Percentiles rank a stretch among this genome's conserved stretches.
phyloP scores from a whole-genome alignment of 176 grass and related monocot genomes.

The Puya raimondii region DNA sequence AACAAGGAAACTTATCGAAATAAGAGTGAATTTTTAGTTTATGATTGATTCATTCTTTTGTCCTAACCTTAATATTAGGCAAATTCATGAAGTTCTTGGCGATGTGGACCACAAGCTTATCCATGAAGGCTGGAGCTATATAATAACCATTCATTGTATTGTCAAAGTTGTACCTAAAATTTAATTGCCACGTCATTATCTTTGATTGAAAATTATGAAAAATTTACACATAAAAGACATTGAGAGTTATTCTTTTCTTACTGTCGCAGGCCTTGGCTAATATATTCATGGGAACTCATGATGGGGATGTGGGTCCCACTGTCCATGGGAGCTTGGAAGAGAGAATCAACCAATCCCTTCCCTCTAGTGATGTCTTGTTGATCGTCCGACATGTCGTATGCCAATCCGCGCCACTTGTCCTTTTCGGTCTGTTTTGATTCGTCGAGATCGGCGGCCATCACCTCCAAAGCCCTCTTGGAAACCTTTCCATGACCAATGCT shows the following conservation, averaged over 20 bases:
- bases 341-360: conserved; percentile 56
- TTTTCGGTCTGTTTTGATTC: conserved; percentile 39
- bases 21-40: too few relatives aligned
- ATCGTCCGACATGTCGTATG: conserved; percentile 62
- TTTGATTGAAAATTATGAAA: neutral
- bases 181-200: neutral
- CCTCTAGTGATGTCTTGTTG: conserved; percentile 93
- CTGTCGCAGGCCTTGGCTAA: conserved; percentile 57
- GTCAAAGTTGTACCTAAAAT: conserved; percentile 36
- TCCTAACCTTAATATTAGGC: conserved; percentile 76
- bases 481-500: conserved; percentile 1
- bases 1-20: too few relatives aligned
- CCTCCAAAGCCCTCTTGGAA: conserved; percentile 8
- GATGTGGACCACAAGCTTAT: conserved; percentile 93
- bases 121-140: conserved; percentile 87
- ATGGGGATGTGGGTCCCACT: conserved; percentile 80
- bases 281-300: conserved; percentile 77
- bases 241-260: conserved; percentile 10
- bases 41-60: too few relatives aligned
- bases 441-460: conserved; percentile 43
- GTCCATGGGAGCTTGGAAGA: conserved; percentile 79
- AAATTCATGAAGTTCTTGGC: conserved; percentile 95
- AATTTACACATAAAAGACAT: neutral
- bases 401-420: conserved; percentile 65
- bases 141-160: conserved; percentile 62